Percentiles rank a stretch among this genome's conserved stretches.
Evolutionary conservation across 306 rosid genomes (phyloP).

Genomic region (Delonix regia): DNA sequence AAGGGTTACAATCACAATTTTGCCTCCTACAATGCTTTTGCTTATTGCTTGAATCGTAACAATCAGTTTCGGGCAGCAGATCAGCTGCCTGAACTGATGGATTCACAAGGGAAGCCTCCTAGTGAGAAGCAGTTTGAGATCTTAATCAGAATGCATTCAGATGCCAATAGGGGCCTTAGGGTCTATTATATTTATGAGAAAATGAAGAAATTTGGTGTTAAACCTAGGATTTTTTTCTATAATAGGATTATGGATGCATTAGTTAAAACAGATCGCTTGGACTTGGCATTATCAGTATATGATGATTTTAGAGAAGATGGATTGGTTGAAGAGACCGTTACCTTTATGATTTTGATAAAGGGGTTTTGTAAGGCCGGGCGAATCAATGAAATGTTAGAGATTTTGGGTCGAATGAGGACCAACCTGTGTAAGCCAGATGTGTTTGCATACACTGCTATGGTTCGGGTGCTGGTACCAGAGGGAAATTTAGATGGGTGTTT

Average conservation of each 20-base stretch:
- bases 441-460: slow-evolving; percentile 80
- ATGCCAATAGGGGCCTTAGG: slow-evolving; percentile 74
- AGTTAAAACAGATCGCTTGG: slow-evolving; percentile 58
- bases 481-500: slow-evolving; percentile 73
- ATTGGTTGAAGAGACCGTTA: slow-evolving; percentile 75
- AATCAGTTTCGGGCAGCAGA: slow-evolving; percentile 63
- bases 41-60: slow-evolving; percentile 70
- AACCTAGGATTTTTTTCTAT: slow-evolving; percentile 75
- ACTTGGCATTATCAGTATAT: slow-evolving; percentile 72
- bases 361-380: slow-evolving; percentile 72
- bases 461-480: slow-evolving; percentile 52
- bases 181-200: slow-evolving; percentile 70
- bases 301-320: slow-evolving; percentile 65
- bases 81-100: slow-evolving; percentile 80
- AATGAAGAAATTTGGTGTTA: slow-evolving; percentile 77
- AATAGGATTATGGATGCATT: slow-evolving; percentile 81
- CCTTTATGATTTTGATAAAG: slow-evolving; percentile 80
- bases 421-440: slow-evolving; percentile 80
- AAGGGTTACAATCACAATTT: slow-evolving; percentile 72
- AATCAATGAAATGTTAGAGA: slow-evolving; percentile 63
- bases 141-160: slow-evolving; percentile 72
- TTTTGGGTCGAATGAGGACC: slow-evolving; percentile 67
- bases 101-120: slow-evolving; percentile 78
- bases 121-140: slow-evolving; percentile 91
- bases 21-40: slow-evolving; percentile 73